Conservation (phyloP, 352 stramenopile genomes). For the Globisporangium nunn region DNA sequence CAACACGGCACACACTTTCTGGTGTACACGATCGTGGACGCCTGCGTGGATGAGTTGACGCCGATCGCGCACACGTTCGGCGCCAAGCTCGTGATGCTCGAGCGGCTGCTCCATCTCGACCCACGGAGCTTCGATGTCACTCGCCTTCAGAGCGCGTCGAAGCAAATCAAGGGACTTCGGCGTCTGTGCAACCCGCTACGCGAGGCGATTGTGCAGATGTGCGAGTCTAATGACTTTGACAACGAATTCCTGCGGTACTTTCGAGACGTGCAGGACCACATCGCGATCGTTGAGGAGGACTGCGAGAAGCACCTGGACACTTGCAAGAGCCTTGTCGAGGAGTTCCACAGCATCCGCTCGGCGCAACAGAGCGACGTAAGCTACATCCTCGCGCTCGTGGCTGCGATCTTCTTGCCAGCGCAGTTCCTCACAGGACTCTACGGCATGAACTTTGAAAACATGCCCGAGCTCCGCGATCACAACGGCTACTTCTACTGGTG, state of each 20-base stretch:
- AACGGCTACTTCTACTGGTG: conserved; percentile 83
- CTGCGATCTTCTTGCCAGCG: conserved; percentile 73
- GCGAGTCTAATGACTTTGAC: conserved; percentile 61
- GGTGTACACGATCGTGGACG: conserved; percentile 77
- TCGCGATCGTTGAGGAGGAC: conserved; percentile 73
- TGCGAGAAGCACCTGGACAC: conserved; percentile 74
- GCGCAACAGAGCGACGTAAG: conserved; percentile 68
- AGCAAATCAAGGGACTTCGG: conserved; percentile 73
- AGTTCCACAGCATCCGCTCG: conserved; percentile 59
- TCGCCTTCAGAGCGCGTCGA: conserved; percentile 44
- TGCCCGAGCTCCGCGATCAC: conserved; percentile 74
- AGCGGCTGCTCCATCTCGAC: conserved; percentile 50
- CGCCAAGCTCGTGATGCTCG: conserved; percentile 66
- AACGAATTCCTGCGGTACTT: conserved; percentile 75
- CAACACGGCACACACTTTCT: conserved; percentile 69
- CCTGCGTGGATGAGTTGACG: conserved; percentile 72
- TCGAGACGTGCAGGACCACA: conserved; percentile 80
- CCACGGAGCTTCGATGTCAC: conserved; percentile 50
- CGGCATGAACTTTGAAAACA: conserved; percentile 87
- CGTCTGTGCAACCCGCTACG: conserved; percentile 62
- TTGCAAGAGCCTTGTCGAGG: conserved; percentile 56
- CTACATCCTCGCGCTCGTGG: conserved; percentile 76
- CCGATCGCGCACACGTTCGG: conserved; percentile 71
- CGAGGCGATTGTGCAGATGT: conserved; percentile 67
- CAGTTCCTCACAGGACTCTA: conserved; percentile 87